These are phyloP conservation scores for Colletotrichum spaethianum DNA, from an alignment of 2,329 filamentous ascomycete species.

Conservation along the genomic window DNA sequence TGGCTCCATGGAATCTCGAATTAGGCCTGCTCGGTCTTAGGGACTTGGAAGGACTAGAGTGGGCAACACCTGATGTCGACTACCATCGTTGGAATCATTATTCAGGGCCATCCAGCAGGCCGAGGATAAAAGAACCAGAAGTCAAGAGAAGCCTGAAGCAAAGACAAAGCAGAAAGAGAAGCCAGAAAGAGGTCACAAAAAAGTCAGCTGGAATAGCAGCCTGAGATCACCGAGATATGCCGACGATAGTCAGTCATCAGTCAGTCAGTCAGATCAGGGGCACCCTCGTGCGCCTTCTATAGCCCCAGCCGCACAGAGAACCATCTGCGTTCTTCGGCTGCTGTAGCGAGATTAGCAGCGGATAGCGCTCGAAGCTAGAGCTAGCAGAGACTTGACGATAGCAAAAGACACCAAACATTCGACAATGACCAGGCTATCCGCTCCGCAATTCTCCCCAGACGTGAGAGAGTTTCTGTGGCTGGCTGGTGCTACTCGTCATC, in stretches of 20 bases:
- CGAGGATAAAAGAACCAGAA: slow-evolving; percentile 30
- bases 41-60: slow-evolving; percentile 37
- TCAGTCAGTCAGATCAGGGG: slow-evolving; percentile 40
- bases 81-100: slow-evolving; percentile 27
- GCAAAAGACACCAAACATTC: slow-evolving; percentile 71
- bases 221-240: slow-evolving; percentile 41
- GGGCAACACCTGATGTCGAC: slow-evolving; percentile 19
- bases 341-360: slow-evolving; percentile 71
- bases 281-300: slow-evolving; percentile 53
- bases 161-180: slow-evolving; percentile 34
- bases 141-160: slow-evolving; percentile 39
- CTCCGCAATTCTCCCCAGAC: slow-evolving; percentile 56
- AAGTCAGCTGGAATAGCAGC: slow-evolving; percentile 41
- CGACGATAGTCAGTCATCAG: slow-evolving; percentile 43
- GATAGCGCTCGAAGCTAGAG: slow-evolving; percentile 74
- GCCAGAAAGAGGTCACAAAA: slow-evolving; percentile 39
- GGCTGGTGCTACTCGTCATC: slow-evolving; percentile 42
- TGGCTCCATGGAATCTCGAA: slow-evolving; percentile 29
- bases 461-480: slow-evolving; percentile 49
- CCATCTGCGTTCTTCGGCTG: slow-evolving; percentile 57
- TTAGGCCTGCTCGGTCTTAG: slow-evolving; percentile 29
- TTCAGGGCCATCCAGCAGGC: slow-evolving; percentile 38
- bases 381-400: slow-evolving; percentile 80
- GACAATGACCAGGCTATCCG: slow-evolving; percentile 60
- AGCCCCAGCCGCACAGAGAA: slow-evolving; percentile 63